Percentiles rank a stretch among this genome's conserved stretches.
Evolutionary conservation across 805 yeast genomes (phyloP).

Genomic region (Millerago galiae): DNA sequence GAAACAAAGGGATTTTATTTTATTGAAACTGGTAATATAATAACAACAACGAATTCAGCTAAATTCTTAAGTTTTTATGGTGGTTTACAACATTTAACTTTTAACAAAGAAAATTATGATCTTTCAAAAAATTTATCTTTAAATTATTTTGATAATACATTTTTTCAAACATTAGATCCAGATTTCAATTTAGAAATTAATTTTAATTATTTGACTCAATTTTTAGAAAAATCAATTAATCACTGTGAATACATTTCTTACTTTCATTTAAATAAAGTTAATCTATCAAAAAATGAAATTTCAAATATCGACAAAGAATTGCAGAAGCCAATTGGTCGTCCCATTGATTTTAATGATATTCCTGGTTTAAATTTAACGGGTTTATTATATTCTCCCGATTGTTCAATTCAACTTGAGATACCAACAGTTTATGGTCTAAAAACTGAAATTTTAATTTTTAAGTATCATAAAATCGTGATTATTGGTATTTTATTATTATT

Average conservation of each 20-base stretch:
- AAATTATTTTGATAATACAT: slow-evolving; percentile 38
- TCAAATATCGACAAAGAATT: slow-evolving; percentile 67
- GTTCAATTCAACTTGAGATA: slow-evolving; percentile 53
- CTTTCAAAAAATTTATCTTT: slow-evolving; percentile 38
- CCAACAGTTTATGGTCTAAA: slow-evolving; percentile 46
- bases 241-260: slow-evolving; percentile 70
- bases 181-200: slow-evolving; percentile 19
- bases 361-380: slow-evolving; percentile 57
- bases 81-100: slow-evolving; percentile 47
- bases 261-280: slow-evolving; percentile 63
- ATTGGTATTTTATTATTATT: slow-evolving; percentile 18
- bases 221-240: slow-evolving; percentile 26
- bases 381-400: slow-evolving; percentile 80
- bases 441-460: slow-evolving; percentile 36
- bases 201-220: slow-evolving; percentile 18
- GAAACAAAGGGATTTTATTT: slow-evolving; percentile 58
- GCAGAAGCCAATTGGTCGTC: slow-evolving; percentile 69
- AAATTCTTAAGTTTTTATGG: slow-evolving; percentile 59
- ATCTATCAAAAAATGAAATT: slow-evolving; percentile 45
- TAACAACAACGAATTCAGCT: slow-evolving; percentile 54
- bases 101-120: slow-evolving; percentile 37
- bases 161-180: slow-evolving; percentile 10
- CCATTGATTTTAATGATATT: slow-evolving; percentile 41
- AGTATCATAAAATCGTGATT: slow-evolving; percentile 14
- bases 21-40: slow-evolving; percentile 55